phyloP scores from a whole-genome alignment of 345 rosid genomes.

The Gossypium herbaceum region DNA sequence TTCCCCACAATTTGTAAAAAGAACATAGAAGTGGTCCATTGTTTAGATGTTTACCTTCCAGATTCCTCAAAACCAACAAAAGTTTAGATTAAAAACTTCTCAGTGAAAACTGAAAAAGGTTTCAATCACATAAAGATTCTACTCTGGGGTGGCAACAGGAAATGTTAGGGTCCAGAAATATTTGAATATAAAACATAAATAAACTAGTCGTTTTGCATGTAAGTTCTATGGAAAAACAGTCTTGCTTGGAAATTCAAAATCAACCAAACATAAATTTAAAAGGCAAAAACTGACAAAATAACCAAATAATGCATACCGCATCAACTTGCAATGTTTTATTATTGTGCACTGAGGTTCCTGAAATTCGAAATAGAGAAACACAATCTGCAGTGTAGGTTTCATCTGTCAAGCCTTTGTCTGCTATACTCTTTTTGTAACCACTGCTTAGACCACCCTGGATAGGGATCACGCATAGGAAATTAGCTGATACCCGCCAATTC shows the following conservation, averaged over 20 bases:
- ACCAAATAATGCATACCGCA: constrained; percentile 44
- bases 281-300: constrained; percentile 5
- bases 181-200: background rate
- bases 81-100: background rate
- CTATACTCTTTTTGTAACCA: constrained; percentile 69
- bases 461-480: constrained; percentile 21
- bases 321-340: constrained; percentile 80
- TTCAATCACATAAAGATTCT: background rate
- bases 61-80: background rate
- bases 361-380: constrained; percentile 77
- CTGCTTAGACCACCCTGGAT: constrained; percentile 90
- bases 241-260: background rate
- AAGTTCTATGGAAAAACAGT: background rate
- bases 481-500: constrained; percentile 7
- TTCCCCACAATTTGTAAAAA: background rate
- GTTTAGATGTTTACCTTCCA: background rate
- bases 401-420: constrained; percentile 59
- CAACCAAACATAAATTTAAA: background rate
- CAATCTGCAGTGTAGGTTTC: constrained; percentile 68
- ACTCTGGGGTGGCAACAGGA: background rate
- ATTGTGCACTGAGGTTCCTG: constrained; percentile 76
- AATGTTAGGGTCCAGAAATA: background rate
- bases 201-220: background rate
- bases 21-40: background rate
- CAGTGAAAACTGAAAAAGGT: background rate